Conservation (phyloP, 306 rosid genomes). For the Fagus crenata region DNA sequence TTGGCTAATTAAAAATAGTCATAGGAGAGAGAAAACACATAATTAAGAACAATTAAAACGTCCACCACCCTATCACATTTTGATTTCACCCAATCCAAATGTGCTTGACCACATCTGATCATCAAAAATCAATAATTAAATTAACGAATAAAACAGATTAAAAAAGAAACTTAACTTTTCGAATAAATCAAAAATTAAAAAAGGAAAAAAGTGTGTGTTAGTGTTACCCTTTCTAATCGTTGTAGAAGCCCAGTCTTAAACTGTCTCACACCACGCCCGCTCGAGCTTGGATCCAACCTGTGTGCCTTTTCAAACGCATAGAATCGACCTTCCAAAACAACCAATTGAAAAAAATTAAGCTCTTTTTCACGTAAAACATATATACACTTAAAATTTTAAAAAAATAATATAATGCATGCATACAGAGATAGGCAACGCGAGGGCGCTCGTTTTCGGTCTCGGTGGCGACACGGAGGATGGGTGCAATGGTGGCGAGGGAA, state of each 20-base stretch:
- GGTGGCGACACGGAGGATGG: conserved; percentile 87
- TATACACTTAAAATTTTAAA: too few species aligned
- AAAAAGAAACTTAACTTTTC: too few species aligned
- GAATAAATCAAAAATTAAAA: neutral
- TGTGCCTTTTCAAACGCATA: conserved; percentile 98
- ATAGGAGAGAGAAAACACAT: too few species aligned
- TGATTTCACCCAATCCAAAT: too few species aligned
- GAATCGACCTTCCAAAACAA: conserved; percentile 67
- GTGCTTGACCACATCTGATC: too few species aligned
- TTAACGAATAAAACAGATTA: too few species aligned
- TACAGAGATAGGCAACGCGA: conserved; percentile 90
- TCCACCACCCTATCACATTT: too few species aligned
- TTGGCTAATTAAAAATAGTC: too few species aligned
- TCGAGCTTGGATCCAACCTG: conserved; percentile 84
- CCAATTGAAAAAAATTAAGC: neutral
- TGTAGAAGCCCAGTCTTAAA: conserved; percentile 81
- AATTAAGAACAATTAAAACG: neutral
- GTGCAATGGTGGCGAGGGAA: conserved; percentile 78
- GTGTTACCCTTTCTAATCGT: conserved; percentile 75
- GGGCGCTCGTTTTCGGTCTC: conserved; percentile 87
- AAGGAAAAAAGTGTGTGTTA: neutral
- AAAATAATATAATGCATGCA: neutral
- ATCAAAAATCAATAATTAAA: too few species aligned
- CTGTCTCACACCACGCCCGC: conserved; percentile 97
- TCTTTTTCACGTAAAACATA: too few species aligned